Base-by-base conservation (phyloP, 2,329 filamentous ascomycete species). In the Aureobasidium sp. region DNA sequence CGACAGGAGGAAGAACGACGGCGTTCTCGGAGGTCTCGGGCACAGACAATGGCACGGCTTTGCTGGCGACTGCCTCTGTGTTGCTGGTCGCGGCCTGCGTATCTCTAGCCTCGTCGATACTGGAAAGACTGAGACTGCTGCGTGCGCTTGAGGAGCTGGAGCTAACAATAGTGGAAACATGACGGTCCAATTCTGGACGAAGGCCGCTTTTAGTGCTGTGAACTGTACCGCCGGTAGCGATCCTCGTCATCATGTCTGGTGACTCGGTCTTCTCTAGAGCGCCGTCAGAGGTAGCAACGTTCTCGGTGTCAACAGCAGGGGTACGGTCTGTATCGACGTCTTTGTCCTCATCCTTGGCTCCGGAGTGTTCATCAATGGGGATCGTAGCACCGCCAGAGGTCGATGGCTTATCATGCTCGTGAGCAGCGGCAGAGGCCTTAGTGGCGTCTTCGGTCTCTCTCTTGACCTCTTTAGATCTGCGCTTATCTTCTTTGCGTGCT, bases 401-500 rank as follows among this genome's bases (percentile, higher is more conserved):
- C 20, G 59, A 62, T 37, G 59, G 29, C 2, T 51, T 63, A 1
- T 53, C 61, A 27, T 37, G 43, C 3, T 59, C 47, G 46, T 64
- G 62, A n/a, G 63, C 44, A n/a, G 48, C 57, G 27, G 61, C 64
- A 37, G 64, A 63, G 41, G 65, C 63, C 39, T 62, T 36, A 24
- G 62, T 59, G 10, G 46, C 61, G 8, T 63, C 63, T 44, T 63
- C 66, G 17, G 64, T 65, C 10, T 70, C 67, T 59, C 65, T 66
- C 51, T 71, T 69, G 34, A 69, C 67, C 47, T 77, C 74, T 59
- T 72, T 74, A 1, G 77, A 77, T 61, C 77, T 84, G 27, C 79
- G 80, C 70, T 82, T 84, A 61, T 84, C 81, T 61, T 81, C 79
- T 64, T 82, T 74, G n/a, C 64, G 65, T 10, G 72, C 24, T 2